Evolutionary conservation across 495 filamentous ascomycete genomes (phyloP), one percentile per base, ranked within the genome.

Genomic region (Venustampulla echinocandica): DNA sequence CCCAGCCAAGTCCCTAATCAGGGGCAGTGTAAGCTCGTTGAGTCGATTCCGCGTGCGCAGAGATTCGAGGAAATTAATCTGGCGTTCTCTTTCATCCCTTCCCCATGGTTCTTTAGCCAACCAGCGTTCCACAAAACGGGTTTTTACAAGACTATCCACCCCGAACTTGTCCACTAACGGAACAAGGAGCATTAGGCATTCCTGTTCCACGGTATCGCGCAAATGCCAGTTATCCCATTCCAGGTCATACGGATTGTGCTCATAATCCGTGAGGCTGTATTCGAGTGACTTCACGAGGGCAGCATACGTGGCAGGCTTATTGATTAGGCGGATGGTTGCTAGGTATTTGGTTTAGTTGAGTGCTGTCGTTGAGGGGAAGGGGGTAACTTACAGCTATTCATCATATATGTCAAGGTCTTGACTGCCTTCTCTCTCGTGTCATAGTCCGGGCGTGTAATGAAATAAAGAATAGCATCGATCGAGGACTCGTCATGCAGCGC

Each of bases 51-150:
- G 59, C 30, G 61, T 67, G 41, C 59, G 56, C 13, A 62, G 50
- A 41, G 73, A 73, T 21, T 59, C 57, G 14, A 44, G 38, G 47
- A 76, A 75, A 44, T 75, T 77, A 6, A 53, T 57, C 23, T 59
- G 61, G 20, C 67, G 62, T 44, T 69, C 66, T 28, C 65, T 61
- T 6, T 66, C 60, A 0, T 54, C 65, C 17, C 56, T 49, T 4
- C 75, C 75, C 71, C 75, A 77, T 13, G 69, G 70, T 40, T 79
- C 74, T 52, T 67, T 73, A 19, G 63, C 69, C 4, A 79, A 61
- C 75, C 75, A 79, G 40, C 67, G 72, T 41, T 74, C 68, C 14
- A 79, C 64, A 46, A 79, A 75, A 19, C 63, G 60, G 32, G 70
- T 65, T 42, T 69, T 64, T 38, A 78, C 49, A 7, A 76, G 46